These are phyloP conservation scores for Trametes pubescens DNA, from an alignment of 1,284 basidiomycete species.

Conservation along the genomic window DNA sequence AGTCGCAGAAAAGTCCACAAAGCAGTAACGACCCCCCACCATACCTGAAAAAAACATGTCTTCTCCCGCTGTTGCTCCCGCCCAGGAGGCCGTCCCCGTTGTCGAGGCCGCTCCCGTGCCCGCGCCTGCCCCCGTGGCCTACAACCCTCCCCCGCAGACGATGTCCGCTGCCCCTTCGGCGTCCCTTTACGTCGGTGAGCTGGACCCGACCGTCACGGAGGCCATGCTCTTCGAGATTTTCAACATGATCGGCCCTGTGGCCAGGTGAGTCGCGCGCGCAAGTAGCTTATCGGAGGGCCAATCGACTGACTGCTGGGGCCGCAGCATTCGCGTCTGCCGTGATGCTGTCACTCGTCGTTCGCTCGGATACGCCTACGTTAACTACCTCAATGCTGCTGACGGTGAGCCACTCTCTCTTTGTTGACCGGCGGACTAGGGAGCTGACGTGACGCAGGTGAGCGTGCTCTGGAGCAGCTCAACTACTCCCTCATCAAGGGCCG, in stretches of 20 bases:
- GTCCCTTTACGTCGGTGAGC: constrained; percentile 98
- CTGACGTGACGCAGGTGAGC: constrained; percentile 72
- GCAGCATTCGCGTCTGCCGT: constrained; percentile 98
- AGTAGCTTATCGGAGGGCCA: constrained; percentile 17
- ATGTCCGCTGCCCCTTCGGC: constrained; percentile 82
- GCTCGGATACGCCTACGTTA: constrained; percentile 99
- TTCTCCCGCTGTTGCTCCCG: constrained; percentile 50
- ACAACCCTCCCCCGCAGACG: constrained; percentile 65
- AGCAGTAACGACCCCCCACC: constrained; percentile 84
- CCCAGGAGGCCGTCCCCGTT: constrained; percentile 44
- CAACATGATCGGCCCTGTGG: constrained; percentile 99
- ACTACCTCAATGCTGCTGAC: constrained; percentile 96
- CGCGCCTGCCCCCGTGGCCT: constrained; percentile 54
- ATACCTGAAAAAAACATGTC: constrained; percentile 67
- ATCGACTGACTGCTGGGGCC: constrained; percentile 23
- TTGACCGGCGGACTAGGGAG: constrained; percentile 14
- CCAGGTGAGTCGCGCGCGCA: constrained; percentile 65
- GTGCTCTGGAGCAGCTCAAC: constrained; percentile 99
- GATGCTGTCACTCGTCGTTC: constrained; percentile 99
- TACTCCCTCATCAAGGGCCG: constrained; percentile 99
- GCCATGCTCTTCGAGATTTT: constrained; percentile 99
- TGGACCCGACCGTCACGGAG: constrained; percentile 97
- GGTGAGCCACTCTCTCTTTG: constrained; percentile 59
- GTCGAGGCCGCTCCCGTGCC: constrained; percentile 48
- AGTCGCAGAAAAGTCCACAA: constrained; percentile 81